Evolutionary conservation across 371 early-diverging fungal species (phyloP), one percentile per base, ranked within the genome.

Genomic region (Coemansia sp.): DNA sequence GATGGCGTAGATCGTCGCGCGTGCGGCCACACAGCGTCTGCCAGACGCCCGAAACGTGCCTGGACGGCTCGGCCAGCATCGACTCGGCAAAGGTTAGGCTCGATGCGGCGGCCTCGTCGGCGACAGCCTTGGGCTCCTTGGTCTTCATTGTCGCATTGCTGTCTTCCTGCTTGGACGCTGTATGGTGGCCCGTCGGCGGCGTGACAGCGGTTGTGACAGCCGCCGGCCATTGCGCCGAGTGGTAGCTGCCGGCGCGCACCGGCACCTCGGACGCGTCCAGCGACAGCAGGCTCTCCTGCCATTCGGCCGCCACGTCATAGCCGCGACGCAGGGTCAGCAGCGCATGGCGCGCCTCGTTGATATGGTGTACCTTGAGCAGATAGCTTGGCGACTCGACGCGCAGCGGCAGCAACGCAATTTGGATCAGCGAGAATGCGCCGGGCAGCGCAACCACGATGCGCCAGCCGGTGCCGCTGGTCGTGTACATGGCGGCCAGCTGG

Each of bases 321-420:
- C 80, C 68, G 5, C 86, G 85, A 38, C 90, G 81, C 42, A 91
- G 62, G 40, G 81, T 80, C 47, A 82, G 66, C 46, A 93, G 76
- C 2, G 88, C 77, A 4, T 69, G 64, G 42, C 85, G 84, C 4
- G 89, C 89, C 32, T 80, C 72, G 39, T 75, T 76, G 33, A 78
- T 67, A 2, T 87, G 83, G 33, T 84, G 84, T 10, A 44, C 59
- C 10, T 83, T 79, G 1, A 84, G 82, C 44, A 90, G 67, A 57
- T 86, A 89, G 24, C 82, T 78, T 2, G 92, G 96, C 0, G 91
- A 90, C 56, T 94, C 94, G 18, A 89, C 89, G 49, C 88, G 87
- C 40, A 89, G 84, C 1, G 88, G 84, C 6, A 95, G 72, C 42
- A 90, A 56, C 5, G 85, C 39, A 0, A 83, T 55, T 60, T 96